Percentiles rank a stretch among this genome's conserved stretches.
These are phyloP conservation scores for Trichomonas tenax DNA, from an alignment of 208 protist species.

Conservation along the genomic window DNA sequence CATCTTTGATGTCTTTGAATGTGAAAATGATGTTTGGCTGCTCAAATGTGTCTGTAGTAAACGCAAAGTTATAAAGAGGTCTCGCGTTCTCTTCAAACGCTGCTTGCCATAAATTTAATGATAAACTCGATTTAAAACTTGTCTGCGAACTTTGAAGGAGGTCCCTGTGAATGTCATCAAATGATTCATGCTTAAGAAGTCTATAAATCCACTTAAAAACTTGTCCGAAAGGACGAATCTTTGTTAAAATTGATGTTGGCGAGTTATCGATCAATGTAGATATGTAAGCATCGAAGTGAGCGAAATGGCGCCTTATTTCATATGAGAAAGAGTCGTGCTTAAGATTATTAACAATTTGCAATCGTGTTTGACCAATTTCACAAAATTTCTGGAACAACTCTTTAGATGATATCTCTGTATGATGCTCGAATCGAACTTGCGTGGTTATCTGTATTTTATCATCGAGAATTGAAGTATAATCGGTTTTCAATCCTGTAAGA, in stretches of 20 bases:
- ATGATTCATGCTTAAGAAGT: background rate
- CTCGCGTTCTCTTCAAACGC: background rate
- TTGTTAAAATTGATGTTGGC: background rate
- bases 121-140: background rate
- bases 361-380: background rate
- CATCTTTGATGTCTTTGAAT: background rate
- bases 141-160: background rate
- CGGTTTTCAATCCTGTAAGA: background rate
- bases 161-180: background rate
- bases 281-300: background rate
- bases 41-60: background rate
- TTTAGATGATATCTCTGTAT: background rate
- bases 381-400: background rate
- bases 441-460: background rate
- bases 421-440: conserved; percentile 6
- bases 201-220: background rate
- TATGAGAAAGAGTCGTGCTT: background rate
- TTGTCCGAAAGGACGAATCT: background rate
- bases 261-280: background rate
- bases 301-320: background rate
- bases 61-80: background rate
- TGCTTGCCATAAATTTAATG: background rate
- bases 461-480: background rate
- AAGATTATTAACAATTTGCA: background rate
- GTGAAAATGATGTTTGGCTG: background rate